Evolutionary conservation across 805 yeast genomes (phyloP).

Genomic region (Monosporozyma aerobia): DNA sequence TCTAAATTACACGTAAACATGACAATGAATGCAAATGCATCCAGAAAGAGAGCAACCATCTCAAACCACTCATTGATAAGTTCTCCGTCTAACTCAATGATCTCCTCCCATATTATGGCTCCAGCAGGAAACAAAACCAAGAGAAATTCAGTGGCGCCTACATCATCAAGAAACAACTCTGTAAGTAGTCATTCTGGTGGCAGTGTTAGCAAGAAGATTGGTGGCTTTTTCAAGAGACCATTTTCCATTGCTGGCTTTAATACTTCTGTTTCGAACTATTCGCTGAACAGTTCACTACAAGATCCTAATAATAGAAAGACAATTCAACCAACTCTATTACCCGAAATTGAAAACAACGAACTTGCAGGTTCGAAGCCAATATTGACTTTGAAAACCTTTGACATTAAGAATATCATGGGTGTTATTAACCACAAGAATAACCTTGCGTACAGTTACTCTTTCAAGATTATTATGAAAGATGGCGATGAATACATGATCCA

Average conservation of each 20-base stretch:
- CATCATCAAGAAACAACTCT: conserved; percentile 14
- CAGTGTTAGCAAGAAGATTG: conserved; percentile 37
- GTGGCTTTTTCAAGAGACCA: conserved; percentile 56
- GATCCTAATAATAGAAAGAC: conserved; percentile 31
- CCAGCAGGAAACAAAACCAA: conserved; percentile 14
- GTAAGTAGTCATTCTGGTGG: conserved; percentile 12
- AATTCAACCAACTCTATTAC: conserved; percentile 45
- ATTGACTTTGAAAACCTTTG: conserved; percentile 37
- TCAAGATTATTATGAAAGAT: conserved; percentile 36
- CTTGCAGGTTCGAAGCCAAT: conserved; percentile 41
- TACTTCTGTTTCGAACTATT: conserved; percentile 22
- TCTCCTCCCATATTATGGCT: conserved; percentile 4
- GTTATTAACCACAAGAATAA: conserved; percentile 30
- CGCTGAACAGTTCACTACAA: conserved; percentile 25
- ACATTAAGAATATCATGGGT: conserved; percentile 30
- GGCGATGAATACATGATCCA: conserved; percentile 59
- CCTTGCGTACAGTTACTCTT: conserved; percentile 19
- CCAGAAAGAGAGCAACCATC: background rate
- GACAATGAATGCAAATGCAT: background rate
- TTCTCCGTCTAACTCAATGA: background rate
- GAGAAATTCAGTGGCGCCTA: conserved; percentile 19
- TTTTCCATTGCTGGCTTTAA: conserved; percentile 43
- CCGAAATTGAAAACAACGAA: conserved; percentile 39
- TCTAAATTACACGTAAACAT: background rate
- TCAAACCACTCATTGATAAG: background rate